These are phyloP conservation scores for Umbelopsis isabellina DNA, from an alignment of 192 early-diverging fungal genomes.

Conservation along the genomic window DNA sequence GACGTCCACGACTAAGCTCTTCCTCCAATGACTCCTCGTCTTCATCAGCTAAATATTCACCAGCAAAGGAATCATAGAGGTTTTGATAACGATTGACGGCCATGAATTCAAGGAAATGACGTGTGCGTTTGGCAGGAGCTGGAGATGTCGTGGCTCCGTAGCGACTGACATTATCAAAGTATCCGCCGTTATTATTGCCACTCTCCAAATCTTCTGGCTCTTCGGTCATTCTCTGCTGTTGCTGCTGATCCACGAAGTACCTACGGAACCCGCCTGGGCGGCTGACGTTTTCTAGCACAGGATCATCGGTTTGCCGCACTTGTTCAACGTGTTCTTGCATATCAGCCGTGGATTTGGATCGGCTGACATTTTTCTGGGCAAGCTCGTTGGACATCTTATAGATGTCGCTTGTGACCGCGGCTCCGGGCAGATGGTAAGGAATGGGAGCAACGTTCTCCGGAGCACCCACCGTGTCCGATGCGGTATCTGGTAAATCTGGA, in stretches of 20 bases:
- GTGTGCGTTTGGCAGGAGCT: conserved; percentile 5
- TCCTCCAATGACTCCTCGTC: not conserved
- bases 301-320: conserved; percentile 18
- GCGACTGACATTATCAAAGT: not conserved
- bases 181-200: not conserved
- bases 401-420: conserved; percentile 39
- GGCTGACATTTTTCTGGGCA: conserved; percentile 19
- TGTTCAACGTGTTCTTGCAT: conserved; percentile 20
- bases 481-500: not conserved
- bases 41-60: conserved; percentile 13
- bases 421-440: conserved; percentile 46
- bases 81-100: conserved; percentile 18
- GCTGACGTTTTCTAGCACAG: conserved; percentile 48
- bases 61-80: conserved; percentile 12
- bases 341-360: not conserved
- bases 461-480: not conserved
- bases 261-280: conserved; percentile 81
- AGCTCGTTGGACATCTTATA: conserved; percentile 43
- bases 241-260: conserved; percentile 64
- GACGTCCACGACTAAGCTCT: conserved; percentile 4
- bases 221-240: not conserved
- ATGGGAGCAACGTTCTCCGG: conserved; percentile 12
- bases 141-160: not conserved
- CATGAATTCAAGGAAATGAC: conserved; percentile 11
- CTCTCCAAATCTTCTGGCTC: not conserved